Conservation (phyloP, 352 stramenopile genomes). For the Phytophthora sojae region DNA sequence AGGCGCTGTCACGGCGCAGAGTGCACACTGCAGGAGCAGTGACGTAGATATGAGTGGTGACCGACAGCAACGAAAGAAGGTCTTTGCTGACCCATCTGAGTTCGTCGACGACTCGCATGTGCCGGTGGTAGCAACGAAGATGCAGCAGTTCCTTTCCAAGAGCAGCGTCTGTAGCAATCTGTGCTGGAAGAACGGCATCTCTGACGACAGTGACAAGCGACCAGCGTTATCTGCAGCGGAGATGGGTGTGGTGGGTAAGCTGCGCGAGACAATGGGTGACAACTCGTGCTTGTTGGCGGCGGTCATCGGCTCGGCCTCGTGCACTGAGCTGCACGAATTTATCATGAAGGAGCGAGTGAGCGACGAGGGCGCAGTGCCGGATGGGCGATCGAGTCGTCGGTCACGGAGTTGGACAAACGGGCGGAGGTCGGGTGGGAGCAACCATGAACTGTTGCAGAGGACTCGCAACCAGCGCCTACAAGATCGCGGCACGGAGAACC, state of each 20-base stretch:
- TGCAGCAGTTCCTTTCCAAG: constrained; percentile 44
- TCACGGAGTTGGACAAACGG: constrained; percentile 56
- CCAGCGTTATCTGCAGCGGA: constrained; percentile 35
- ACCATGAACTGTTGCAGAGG: constrained; percentile 64
- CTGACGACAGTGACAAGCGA: background rate
- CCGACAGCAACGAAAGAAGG: background rate
- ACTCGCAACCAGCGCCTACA: constrained; percentile 70
- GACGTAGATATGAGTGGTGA: constrained; percentile 7
- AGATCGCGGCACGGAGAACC: constrained; percentile 57
- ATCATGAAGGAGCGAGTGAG: constrained; percentile 44
- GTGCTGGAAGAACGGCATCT: constrained; percentile 45
- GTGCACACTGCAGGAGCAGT: background rate
- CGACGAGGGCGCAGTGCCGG: background rate
- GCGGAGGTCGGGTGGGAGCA: constrained; percentile 44
- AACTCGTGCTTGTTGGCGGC: constrained; percentile 74
- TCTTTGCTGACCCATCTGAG: constrained; percentile 48
- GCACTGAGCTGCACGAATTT: constrained; percentile 52
- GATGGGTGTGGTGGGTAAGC: constrained; percentile 61
- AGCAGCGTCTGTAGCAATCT: constrained; percentile 38
- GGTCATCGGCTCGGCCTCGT: constrained; percentile 54
- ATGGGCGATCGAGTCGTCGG: constrained; percentile 14
- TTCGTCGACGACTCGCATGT: constrained; percentile 63
- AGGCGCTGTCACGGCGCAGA: too few relatives aligned
- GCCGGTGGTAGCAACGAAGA: constrained; percentile 47
- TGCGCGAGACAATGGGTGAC: constrained; percentile 61